phyloP scores from a whole-genome alignment of 148 eudicot genomes.

The Amaranthus palmeri region DNA sequence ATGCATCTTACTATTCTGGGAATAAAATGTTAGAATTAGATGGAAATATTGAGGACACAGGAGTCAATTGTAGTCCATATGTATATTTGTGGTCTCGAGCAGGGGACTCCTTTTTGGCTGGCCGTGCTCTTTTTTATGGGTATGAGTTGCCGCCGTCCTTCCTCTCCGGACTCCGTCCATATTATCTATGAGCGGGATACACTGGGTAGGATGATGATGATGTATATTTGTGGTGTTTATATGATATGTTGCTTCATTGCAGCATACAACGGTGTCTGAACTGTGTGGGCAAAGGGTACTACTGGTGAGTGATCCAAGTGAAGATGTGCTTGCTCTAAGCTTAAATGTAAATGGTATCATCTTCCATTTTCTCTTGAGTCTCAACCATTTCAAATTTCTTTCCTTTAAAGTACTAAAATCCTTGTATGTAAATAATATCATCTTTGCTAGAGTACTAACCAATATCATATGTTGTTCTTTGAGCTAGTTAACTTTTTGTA shows the following conservation, averaged over 20 bases:
- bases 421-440: no score
- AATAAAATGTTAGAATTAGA: no score
- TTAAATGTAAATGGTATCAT: not conserved
- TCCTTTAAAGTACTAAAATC: no score
- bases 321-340: constrained; percentile 10
- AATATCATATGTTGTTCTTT: constrained; percentile 3
- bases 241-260: constrained; percentile 2
- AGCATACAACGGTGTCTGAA: constrained; percentile 42
- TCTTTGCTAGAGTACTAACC: not conserved
- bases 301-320: constrained; percentile 17
- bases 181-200: not conserved
- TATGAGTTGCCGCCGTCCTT: not conserved
- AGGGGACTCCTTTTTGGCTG: no score
- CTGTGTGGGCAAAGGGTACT: constrained; percentile 39
- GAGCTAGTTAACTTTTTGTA: not conserved
- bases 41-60: no score
- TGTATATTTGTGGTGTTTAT: not conserved
- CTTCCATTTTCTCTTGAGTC: not conserved
- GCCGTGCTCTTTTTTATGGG: no score
- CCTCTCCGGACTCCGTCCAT: not conserved
- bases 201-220: not conserved
- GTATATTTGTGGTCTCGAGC: not conserved
- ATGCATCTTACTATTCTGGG: no score
- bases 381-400: not conserved
- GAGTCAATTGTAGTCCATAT: no score